Base-by-base conservation (phyloP, 768 basidiomycete species). In the Termitomyces heimii region DNA sequence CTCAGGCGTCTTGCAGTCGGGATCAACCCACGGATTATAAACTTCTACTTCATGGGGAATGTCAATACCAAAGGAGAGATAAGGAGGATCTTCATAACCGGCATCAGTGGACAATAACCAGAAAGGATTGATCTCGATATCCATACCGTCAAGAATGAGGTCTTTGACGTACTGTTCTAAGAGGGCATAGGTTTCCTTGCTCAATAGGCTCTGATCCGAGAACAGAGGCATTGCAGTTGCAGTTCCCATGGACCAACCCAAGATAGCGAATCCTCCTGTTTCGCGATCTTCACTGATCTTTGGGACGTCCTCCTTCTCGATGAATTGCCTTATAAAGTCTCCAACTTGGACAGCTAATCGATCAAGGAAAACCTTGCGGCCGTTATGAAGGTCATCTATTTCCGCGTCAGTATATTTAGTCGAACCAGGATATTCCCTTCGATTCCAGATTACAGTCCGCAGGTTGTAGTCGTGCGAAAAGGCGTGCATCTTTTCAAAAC, bases 161-260 rank as follows among this genome's bases (percentile, higher is more conserved):
- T 66, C 62, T 47, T 61, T 67, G 2, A 75, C 44, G 54, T 74
- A 73, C 5, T 63, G 60, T 55, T 69, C 67, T 9, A 77, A 50
- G 3, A 62, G 26, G 16, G 57, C 50, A 47, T 70, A 68, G 1
- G 64, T 10, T 14, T 63, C 64, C 18, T 35, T 22, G 0, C 65
- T 59, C 20, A 76, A 55, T 9, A 67, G 53, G 2, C 51, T 47
- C 5, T 63, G 62, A 47, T 71, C 62, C 0, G 64, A 66, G 32
- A 76, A 66, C 5, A 75, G 55, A 22, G 71, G 31, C 51, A 74
- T 65, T 4, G 63, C 56, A 1, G 67, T 66, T 14, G 67, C 63
- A 10, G 57, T 61, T 1, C 75, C 77, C 54, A 71, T 65, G 3
- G 75, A 75, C 76, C 77, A 78, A 10, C 75, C 75, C 60, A 74